Base-by-base conservation (phyloP, 768 basidiomycete species). In the Coprinellus aureogranulatus region DNA sequence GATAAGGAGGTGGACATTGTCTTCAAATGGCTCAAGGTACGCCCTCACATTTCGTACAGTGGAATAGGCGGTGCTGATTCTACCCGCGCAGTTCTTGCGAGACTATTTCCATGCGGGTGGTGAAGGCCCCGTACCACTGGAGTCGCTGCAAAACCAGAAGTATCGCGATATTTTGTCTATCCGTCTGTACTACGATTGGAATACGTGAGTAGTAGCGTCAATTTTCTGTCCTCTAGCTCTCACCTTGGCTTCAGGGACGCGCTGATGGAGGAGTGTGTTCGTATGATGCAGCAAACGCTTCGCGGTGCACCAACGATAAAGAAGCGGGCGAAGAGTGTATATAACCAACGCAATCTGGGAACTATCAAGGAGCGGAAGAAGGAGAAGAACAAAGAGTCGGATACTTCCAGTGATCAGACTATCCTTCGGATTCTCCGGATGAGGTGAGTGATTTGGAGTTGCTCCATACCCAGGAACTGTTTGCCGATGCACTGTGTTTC, bases 1-100 rank as follows among this genome's bases (percentile, higher is more conserved):
- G 97, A 98, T 66, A 95, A 96, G 73, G 97, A 98, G 74, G 90
- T 98, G 37, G 97, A 98, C 68, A 89, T 98, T 58, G 96, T 95
- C n/a, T 93, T 98, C 77, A 96, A 94, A 70, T 98, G 97, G 93
- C 70, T 98, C 54, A 95, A 94, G 86, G 94, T 91, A 56, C 18
- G 60, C 37, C 14, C 34, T 6, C 14, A 34, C n/a, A n/a, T n/a
- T 34, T 14, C 34, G 34, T 6, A 34, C 8, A 34, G 6, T 44
- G 16, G 6, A 16, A 16, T 5, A 44, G 18, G 16, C 20, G 20
- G 20, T 26, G 12, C 28, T 50, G 37, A 50, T 58, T 34, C 58
- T 6, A 45, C 18, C 20, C 45, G 28, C 61, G 6, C 59, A 96
- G 92, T 98, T 98, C 78, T 67, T 99, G 68, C 79, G 89, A 56